Evolutionary conservation across 1,139 yeast genomes (phyloP).

Genomic region (Suhomyces bribrorum): DNA sequence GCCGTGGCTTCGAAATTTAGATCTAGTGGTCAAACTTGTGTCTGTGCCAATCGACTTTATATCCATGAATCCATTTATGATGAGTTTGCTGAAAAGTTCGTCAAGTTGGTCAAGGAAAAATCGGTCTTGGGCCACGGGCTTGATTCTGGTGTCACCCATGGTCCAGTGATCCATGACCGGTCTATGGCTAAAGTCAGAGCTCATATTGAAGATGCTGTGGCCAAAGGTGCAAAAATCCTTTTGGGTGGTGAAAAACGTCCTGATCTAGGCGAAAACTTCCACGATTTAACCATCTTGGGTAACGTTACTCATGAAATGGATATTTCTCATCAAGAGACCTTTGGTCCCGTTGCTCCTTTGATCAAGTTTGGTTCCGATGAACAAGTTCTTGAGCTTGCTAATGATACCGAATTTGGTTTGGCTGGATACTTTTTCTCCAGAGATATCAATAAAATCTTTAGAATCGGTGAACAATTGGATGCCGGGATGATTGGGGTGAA

Average conservation of each 20-base stretch:
- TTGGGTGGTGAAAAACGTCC: constrained; percentile 44
- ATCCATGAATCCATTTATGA: constrained; percentile 73
- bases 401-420: constrained; percentile 45
- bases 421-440: constrained; percentile 47
- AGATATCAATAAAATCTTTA: constrained; percentile 56
- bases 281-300: constrained; percentile 42
- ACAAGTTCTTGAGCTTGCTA: constrained; percentile 40
- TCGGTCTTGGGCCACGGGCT: constrained; percentile 40
- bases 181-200: constrained; percentile 41
- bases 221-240: constrained; percentile 44
- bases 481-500: constrained; percentile 51
- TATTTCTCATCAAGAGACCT: constrained; percentile 46
- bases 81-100: constrained; percentile 42
- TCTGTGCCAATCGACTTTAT: constrained; percentile 82
- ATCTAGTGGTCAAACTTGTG: constrained; percentile 88
- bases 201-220: constrained; percentile 44
- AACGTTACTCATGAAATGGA: constrained; percentile 43
- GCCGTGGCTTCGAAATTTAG: constrained; percentile 58
- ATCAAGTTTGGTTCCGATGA: constrained; percentile 41
- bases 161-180: constrained; percentile 44
- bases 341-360: constrained; percentile 50
- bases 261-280: constrained; percentile 41
- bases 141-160: constrained; percentile 45
- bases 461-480: constrained; percentile 45
- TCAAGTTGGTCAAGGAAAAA: constrained; percentile 26